Percentiles rank a stretch among this genome's conserved stretches.
Conservation (phyloP, 2,329 filamentous ascomycete species). For the Cordyceps javanica region DNA sequence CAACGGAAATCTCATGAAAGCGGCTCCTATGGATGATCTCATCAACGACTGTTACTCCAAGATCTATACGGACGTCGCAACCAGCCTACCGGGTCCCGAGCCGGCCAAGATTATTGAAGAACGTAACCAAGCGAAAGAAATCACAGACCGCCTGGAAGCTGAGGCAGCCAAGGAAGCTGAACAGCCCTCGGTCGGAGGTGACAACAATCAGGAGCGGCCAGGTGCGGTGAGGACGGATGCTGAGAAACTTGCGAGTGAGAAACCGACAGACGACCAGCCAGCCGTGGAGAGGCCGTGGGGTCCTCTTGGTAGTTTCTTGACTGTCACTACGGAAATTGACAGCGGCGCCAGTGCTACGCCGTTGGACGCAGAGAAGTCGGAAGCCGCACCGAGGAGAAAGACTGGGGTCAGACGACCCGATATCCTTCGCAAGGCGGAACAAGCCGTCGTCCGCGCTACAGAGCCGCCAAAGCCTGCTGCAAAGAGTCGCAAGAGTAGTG, state of each 20-base stretch:
- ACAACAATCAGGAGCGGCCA: slow-evolving; percentile 14
- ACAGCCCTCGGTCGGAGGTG: slow-evolving; percentile 19
- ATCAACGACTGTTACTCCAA: slow-evolving; percentile 83
- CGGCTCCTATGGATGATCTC: slow-evolving; percentile 82
- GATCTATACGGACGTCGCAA: slow-evolving; percentile 63
- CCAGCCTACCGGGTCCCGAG: slow-evolving; percentile 47
- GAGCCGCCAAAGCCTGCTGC: slow-evolving; percentile 41
- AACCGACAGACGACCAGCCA: not conserved
- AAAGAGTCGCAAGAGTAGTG: slow-evolving; percentile 45
- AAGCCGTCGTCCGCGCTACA: slow-evolving; percentile 44
- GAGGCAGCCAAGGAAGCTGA: slow-evolving; percentile 23
- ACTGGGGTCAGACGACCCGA: slow-evolving; percentile 48
- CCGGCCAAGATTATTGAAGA: slow-evolving; percentile 42
- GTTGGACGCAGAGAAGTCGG: slow-evolving; percentile 35
- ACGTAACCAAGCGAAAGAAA: slow-evolving; percentile 36
- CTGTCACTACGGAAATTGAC: slow-evolving; percentile 35
- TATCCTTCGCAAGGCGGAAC: slow-evolving; percentile 56
- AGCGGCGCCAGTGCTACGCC: slow-evolving; percentile 28
- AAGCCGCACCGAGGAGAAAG: slow-evolving; percentile 34
- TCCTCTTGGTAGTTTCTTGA: slow-evolving; percentile 35
- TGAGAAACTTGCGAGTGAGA: not conserved
- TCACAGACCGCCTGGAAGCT: slow-evolving; percentile 30
- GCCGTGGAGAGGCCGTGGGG: not conserved
- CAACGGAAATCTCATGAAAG: slow-evolving; percentile 83
- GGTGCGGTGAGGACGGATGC: not conserved